Percentiles rank a stretch among this genome's conserved stretches.
phyloP scores from a whole-genome alignment of 2,329 filamentous ascomycete genomes.

The Beauveria medogensis region DNA sequence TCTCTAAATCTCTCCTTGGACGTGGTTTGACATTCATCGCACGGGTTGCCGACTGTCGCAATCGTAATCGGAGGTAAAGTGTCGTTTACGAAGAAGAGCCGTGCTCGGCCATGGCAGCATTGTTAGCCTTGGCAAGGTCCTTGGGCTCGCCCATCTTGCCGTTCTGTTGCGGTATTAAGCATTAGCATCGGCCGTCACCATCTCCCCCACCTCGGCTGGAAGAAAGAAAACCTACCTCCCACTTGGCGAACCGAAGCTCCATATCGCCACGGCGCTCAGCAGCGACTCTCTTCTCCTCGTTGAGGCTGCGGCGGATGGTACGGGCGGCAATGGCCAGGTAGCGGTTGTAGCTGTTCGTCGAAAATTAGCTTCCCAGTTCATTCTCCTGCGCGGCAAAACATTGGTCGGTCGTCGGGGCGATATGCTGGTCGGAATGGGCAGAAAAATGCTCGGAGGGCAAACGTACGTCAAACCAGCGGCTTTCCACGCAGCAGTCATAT shows the following conservation, averaged over 20 bases:
- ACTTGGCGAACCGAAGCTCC: slow-evolving; percentile 87
- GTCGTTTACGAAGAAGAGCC: slow-evolving; percentile 29
- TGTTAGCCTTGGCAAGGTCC: slow-evolving; percentile 56
- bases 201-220: not conserved
- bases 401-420: slow-evolving; percentile 15
- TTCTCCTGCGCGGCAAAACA: slow-evolving; percentile 15
- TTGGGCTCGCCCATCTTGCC: slow-evolving; percentile 89
- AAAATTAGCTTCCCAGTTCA: slow-evolving; percentile 26
- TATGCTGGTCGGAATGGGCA: slow-evolving; percentile 9
- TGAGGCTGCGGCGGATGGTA: slow-evolving; percentile 91
- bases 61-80: not conserved
- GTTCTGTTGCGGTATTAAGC: slow-evolving; percentile 54
- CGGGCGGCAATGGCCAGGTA: slow-evolving; percentile 94
- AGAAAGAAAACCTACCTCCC: slow-evolving; percentile 59
- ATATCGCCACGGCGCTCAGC: slow-evolving; percentile 87
- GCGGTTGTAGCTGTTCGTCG: slow-evolving; percentile 83
- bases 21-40: slow-evolving; percentile 2
- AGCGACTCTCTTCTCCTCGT: slow-evolving; percentile 81
- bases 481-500: slow-evolving; percentile 98
- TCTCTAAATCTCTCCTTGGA: slow-evolving; percentile 1
- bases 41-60: not conserved
- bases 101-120: slow-evolving; percentile 29
- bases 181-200: slow-evolving; percentile 17
- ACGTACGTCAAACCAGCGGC: slow-evolving; percentile 91
- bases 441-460: slow-evolving; percentile 11